These are phyloP conservation scores for Pezicula radicicola DNA, from an alignment of 2,329 filamentous ascomycete genomes.

Conservation along the genomic window DNA sequence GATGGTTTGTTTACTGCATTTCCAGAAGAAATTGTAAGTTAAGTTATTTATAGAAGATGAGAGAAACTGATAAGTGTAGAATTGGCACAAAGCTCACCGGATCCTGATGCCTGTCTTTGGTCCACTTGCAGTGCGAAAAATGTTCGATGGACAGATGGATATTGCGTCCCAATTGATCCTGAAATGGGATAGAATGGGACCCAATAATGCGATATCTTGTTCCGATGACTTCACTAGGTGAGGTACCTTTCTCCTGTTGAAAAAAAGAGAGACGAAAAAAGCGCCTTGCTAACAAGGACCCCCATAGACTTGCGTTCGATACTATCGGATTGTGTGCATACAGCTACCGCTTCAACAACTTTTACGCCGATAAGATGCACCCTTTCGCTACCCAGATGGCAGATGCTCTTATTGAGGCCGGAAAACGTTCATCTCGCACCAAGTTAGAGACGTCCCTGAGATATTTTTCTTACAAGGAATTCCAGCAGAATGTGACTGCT, in stretches of 20 bases:
- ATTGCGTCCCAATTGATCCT: constrained; percentile 62
- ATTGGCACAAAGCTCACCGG: constrained; percentile 65
- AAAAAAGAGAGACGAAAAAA: too few species aligned
- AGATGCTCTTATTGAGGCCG: constrained; percentile 53
- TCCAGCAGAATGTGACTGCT: constrained; percentile 48
- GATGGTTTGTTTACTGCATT: too few species aligned
- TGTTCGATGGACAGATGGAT: constrained; percentile 70
- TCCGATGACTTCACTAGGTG: constrained; percentile 61
- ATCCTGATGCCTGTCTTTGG: constrained; percentile 67
- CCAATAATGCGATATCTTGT: constrained; percentile 52
- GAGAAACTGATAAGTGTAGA: constrained; percentile 17
- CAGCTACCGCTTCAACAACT: constrained; percentile 69
- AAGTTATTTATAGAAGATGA: too few species aligned
- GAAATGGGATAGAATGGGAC: constrained; percentile 66
- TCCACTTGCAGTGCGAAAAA: constrained; percentile 61
- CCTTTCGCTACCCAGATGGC: constrained; percentile 43
- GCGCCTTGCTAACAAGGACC: too few species aligned
- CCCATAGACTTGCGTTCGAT: constrained; percentile 60
- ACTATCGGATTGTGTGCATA: constrained; percentile 63
- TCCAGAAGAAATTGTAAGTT: too few species aligned
- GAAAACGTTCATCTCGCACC: constrained; percentile 44
- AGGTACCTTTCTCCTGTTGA: too few species aligned
- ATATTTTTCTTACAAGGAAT: constrained; percentile 40
- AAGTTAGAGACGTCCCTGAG: constrained; percentile 45
- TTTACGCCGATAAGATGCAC: constrained; percentile 62